Base-by-base conservation (phyloP, 495 filamentous ascomycete genomes). In the Xanthoparmelia taractica region DNA sequence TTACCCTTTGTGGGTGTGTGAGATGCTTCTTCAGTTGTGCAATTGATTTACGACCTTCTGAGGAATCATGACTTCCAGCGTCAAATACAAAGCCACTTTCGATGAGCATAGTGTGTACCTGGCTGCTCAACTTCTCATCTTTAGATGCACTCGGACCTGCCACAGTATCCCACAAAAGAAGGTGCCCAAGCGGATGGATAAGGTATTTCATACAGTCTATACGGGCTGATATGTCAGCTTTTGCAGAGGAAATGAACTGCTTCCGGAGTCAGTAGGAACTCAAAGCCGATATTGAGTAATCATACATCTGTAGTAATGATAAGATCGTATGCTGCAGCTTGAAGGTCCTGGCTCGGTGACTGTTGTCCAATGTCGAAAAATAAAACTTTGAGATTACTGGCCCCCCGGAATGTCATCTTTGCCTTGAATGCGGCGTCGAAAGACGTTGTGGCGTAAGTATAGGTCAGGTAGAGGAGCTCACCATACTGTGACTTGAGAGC, bases 271-370 rank as follows among this genome's bases (percentile, higher is more conserved):
- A 57, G 55, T 57, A 15, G 15, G 12, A 57, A 0, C 38, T 15
- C 0, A 37, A 12, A 57, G 55, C 12, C 27, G 1, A 40, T 25
- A 6, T 20, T 57, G n/a, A 25, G 31, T 57, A 29, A 23, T 17
- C 55, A 2, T 34, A 57, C 55, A 57, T 57, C 55, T 57, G 55
- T 57, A 57, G 55, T 40, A 10, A 57, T 57, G 34, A 57, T 57
- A 5, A 57, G n/a, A 38, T 57, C 55, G 10, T 57, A 40, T 6
- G 2, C 31, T 40, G 33, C 34, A 57, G 55, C 15, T 40, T 57
- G 55, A 57, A 57, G 34, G n/a, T 0, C 33, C 38, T 18, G 10
- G 55, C 34, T 38, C 20, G 7, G 34, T 37, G 25, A 57, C 15
- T 1, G 0, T 57, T 40, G 55, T 57, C 37, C 55, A 36, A 57